A percentile compares a stretch with the other conserved stretches of the same genome.
Conservation (phyloP, 805 yeast genomes). For the Lipomyces orientalis region DNA sequence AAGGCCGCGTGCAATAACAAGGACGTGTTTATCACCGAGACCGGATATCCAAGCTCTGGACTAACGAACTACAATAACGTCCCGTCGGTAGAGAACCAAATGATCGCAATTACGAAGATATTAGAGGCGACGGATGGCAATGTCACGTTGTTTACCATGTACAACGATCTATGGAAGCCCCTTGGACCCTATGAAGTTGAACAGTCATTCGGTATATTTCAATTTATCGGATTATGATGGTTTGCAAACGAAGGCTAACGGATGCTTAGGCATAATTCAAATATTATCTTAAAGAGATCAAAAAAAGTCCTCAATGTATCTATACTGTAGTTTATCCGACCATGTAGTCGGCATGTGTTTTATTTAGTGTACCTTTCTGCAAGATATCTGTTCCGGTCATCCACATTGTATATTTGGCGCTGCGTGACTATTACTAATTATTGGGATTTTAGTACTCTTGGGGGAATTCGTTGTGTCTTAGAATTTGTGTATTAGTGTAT, state of each 20-base stretch:
- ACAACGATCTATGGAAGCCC: conserved; percentile 81
- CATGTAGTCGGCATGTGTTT: too few relatives aligned
- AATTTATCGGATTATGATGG: neutral
- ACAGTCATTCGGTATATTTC: conserved; percentile 71
- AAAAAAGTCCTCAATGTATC: neutral
- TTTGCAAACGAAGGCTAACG: neutral
- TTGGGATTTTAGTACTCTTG: neutral
- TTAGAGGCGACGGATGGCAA: conserved; percentile 60
- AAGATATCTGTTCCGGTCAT: too few relatives aligned
- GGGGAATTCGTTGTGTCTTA: neutral
- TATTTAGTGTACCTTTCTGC: too few relatives aligned
- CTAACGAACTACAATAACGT: conserved; percentile 76
- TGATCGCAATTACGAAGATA: conserved; percentile 61
- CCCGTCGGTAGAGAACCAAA: conserved; percentile 77
- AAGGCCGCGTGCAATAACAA: conserved; percentile 60
- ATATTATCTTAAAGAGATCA: neutral
- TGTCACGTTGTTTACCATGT: conserved; percentile 77
- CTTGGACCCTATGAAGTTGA: conserved; percentile 88
- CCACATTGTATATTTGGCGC: neutral
- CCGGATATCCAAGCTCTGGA: conserved; percentile 97
- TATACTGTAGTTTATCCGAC: neutral
- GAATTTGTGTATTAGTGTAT: neutral
- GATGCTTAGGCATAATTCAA: neutral
- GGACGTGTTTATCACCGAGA: conserved; percentile 77
- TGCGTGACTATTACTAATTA: neutral